Base-by-base conservation (phyloP, 306 rosid genomes). In the Argentina anserina region DNA sequence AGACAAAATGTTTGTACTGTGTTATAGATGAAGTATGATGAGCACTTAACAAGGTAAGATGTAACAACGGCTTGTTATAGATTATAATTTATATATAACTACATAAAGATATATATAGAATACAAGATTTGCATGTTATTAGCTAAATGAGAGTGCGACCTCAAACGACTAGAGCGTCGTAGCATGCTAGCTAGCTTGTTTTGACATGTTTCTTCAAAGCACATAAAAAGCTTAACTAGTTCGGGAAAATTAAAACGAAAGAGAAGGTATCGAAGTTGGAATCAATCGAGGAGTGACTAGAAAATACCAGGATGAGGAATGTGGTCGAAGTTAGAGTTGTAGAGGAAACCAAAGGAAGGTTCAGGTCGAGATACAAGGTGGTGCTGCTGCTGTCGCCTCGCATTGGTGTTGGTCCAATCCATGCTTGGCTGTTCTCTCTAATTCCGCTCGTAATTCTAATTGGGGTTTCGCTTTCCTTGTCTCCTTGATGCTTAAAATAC, bases 391-490 rank as follows among this genome's bases (percentile, higher is more conserved):
- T 60, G 67, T 43, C 17, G 67, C 77, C 86, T 86, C 63, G 85
- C 80, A 81, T 80, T 84, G 60, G 86, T 84, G 82, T 85, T 84
- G 79, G 85, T 87, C 96, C 94, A 89, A 70, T 91, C 98, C 98
- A 93, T 93, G 37, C 75, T 71, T 47, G 60, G 50, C 12, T 31
- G 39, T 58, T 56, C 41, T 60, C 65, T 58, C 73, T 83, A 10
- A 25, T 9, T 61, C 45, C n/a, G 1, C 10, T 18, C 3, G 26
- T 34, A 23, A 25, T 3, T 50, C 49, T 40, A 49, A 26, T 71
- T 29, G 60, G 49, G 58, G 40, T 65, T 82, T 72, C 77, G 39
- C 80, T 77, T 76, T 67, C 59, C 33, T 25, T 72, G 79, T 49
- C 76, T 17, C 31, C 68, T 72, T 59, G 77, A 76, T 74, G 52